phyloP scores from a whole-genome alignment of 2,329 filamentous ascomycete genomes.

The Parascedosporium putredinis region DNA sequence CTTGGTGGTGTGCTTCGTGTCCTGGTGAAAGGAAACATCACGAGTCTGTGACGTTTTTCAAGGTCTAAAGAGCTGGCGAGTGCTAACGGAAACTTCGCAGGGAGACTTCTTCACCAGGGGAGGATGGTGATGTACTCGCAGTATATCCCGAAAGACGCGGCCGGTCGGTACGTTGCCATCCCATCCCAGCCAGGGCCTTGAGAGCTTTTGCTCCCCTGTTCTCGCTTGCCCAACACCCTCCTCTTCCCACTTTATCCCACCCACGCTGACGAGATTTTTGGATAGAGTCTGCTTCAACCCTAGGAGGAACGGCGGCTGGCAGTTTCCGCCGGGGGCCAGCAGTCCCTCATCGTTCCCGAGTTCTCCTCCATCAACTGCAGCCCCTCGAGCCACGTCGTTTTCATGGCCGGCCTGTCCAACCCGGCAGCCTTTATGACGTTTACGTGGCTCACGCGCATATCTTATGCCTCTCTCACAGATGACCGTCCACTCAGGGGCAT shows the following conservation, averaged over 20 bases:
- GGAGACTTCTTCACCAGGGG: constrained; percentile 23
- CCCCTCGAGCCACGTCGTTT: constrained; percentile 28
- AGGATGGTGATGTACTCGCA: constrained; percentile 23
- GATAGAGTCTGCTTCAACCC: background rate
- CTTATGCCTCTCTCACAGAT: constrained; percentile 15
- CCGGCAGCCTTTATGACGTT: constrained; percentile 23
- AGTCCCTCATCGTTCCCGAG: constrained; percentile 17
- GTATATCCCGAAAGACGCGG: constrained; percentile 32
- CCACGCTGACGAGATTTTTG: background rate
- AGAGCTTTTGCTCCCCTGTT: background rate
- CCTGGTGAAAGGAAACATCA: too few species aligned
- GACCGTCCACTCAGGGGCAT: constrained; percentile 15
- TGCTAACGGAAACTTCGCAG: background rate
- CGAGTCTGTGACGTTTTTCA: too few species aligned
- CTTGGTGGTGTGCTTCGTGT: too few species aligned
- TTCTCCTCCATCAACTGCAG: constrained; percentile 40
- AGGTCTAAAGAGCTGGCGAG: too few species aligned
- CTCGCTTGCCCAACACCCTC: background rate
- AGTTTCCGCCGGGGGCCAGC: background rate
- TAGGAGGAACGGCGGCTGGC: background rate
- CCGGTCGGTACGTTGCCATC: constrained; percentile 25
- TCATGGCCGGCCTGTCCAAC: constrained; percentile 28
- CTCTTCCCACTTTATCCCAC: too few species aligned
- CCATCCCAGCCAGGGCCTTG: background rate
- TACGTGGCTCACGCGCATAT: constrained; percentile 25